Evolutionary conservation across 2,329 filamentous ascomycete species (phyloP).

Genomic region (Pseudopyricularia javanii): DNA sequence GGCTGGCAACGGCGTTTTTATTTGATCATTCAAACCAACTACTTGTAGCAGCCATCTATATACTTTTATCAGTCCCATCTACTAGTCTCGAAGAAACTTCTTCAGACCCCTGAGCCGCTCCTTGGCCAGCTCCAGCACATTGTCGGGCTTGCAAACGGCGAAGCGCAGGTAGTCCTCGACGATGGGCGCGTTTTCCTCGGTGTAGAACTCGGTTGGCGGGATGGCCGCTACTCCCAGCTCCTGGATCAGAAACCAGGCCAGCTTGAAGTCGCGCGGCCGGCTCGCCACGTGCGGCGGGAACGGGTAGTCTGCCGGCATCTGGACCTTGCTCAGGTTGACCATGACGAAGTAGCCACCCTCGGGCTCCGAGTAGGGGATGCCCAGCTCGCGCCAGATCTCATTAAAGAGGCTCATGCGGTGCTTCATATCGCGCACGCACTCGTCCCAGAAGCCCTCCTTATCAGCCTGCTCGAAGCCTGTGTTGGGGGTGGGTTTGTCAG

Average conservation of each 20-base stretch:
- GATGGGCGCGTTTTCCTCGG: conserved; percentile 66
- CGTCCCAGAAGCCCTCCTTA: conserved; percentile 73
- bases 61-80: neutral
- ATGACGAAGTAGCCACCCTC: conserved; percentile 97
- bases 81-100: conserved; percentile 44
- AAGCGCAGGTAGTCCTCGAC: conserved; percentile 91
- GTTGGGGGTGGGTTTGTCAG: neutral
- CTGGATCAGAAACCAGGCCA: conserved; percentile 93
- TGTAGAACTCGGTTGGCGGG: conserved; percentile 95
- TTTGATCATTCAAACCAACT: no score
- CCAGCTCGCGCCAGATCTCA: conserved; percentile 63
- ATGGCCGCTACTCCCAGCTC: conserved; percentile 94
- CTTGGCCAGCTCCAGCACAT: conserved; percentile 70
- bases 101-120: conserved; percentile 60
- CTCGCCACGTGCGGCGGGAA: conserved; percentile 83
- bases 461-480: conserved; percentile 78
- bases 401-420: conserved; percentile 81
- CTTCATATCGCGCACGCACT: conserved; percentile 77
- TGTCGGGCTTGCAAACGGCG: conserved; percentile 91
- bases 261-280: conserved; percentile 83
- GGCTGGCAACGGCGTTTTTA: no score
- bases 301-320: conserved; percentile 69
- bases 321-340: conserved; percentile 82
- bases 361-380: conserved; percentile 74
- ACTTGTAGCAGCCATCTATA: no score